Evolutionary conservation across 148 eudicot species (phyloP), one percentile per base, ranked within the genome.

Genomic region (Arbutus unedo): DNA sequence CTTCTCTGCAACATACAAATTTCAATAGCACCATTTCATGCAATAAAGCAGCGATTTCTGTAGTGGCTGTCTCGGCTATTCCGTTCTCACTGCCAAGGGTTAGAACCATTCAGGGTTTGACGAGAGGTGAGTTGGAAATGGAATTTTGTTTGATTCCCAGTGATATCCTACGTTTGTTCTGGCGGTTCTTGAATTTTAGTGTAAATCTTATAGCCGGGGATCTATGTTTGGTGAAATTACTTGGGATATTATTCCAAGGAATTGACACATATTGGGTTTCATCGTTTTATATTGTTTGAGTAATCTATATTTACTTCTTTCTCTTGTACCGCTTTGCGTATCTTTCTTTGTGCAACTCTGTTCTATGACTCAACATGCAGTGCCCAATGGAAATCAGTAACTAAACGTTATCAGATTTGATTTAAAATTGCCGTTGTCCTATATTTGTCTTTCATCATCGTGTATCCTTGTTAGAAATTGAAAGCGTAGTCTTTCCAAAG

Each of bases 61-160:
- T 47, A 19, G 47, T 64, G 82, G 82, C 74, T 66, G 51, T 78
- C 44, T 78, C 74, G 14, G 21, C 82, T 66, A 14, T 80, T 66
- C 59, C 82, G 23, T 44, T 51, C 15, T 31, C 73, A 8, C 74
- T 48, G 16, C 75, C 75, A 2, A 49, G 47, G 51, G 31, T 68
- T 74, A 50, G 59, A 66, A 70, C 23, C n/a, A 47, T 64, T 47
- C 56, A 21, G 38, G 82, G 56, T 80, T 80, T 66, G 3, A 8
- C 23, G 47, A 50, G n/a, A 80, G 60, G 82, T 80, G 5, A 49
- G 74, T 79, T 79, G 0, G 57, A 75, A 11, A 10, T 21, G 25
- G 15, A 75, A 75, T 74, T 47, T 74, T 41, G 57, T 70, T 75
- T 49, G 4, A 0, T 75, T 19, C 31, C 44, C 57, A 48, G 78